These are phyloP conservation scores for Myxozyma nipponensis DNA, from an alignment of 805 yeast genomes.

Conservation along the genomic window DNA sequence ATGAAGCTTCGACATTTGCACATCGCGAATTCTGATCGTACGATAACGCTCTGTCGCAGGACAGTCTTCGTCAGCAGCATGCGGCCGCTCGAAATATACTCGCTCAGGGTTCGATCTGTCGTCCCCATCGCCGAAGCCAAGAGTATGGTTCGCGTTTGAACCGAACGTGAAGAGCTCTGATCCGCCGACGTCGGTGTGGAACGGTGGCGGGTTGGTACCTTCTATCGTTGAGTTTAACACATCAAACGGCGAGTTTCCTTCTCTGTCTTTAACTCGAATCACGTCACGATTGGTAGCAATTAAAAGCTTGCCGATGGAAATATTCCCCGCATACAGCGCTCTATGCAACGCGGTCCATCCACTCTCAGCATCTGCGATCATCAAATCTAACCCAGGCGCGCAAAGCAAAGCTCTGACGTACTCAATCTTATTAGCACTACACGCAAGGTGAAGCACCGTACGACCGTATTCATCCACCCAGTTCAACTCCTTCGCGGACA, in stretches of 20 bases:
- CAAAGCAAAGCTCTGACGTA: constrained; percentile 46
- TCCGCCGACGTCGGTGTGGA: constrained; percentile 41
- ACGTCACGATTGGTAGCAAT: constrained; percentile 39
- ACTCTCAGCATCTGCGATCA: constrained; percentile 62
- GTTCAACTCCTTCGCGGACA: constrained; percentile 16
- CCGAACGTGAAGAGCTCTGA: constrained; percentile 54
- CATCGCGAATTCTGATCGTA: constrained; percentile 46
- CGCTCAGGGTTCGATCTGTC: constrained; percentile 47
- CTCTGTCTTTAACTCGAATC: constrained; percentile 61
- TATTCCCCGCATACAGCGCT: constrained; percentile 55
- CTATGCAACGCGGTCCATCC: constrained; percentile 81
- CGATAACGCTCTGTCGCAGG: constrained; percentile 36
- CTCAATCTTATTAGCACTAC: constrained; percentile 49
- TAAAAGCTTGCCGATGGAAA: constrained; percentile 50
- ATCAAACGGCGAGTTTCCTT: constrained; percentile 70
- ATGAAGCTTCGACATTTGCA: constrained; percentile 62
- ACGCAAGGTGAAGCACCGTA: constrained; percentile 54
- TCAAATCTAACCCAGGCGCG: constrained; percentile 46
- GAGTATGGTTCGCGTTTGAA: constrained; percentile 54
- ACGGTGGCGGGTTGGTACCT: constrained; percentile 23
- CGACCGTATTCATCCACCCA: constrained; percentile 31
- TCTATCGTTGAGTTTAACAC: constrained; percentile 41
- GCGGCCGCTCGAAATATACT: constrained; percentile 34
- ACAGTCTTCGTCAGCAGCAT: constrained; percentile 17
- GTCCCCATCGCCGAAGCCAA: constrained; percentile 64